A percentile compares a stretch with the other conserved stretches of the same genome.
Evolutionary conservation across 495 filamentous ascomycete species (phyloP).

Genomic region (Xylaria flabelliformis): DNA sequence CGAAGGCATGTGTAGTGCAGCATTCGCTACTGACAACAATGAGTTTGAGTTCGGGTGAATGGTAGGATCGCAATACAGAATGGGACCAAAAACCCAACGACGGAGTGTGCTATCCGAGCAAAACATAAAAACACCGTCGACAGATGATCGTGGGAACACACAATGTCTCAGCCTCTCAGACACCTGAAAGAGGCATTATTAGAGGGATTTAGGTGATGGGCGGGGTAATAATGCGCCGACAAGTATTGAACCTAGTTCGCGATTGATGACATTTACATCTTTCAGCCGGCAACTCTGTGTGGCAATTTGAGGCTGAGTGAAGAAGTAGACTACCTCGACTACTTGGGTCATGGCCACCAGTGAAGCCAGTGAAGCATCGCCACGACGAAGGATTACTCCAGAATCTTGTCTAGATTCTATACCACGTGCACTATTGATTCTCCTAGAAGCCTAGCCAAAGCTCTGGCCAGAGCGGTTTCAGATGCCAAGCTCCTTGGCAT

Average conservation of each 20-base stretch:
- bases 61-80: not conserved
- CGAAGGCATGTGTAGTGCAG: no score
- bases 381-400: not conserved
- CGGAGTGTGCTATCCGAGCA: not conserved
- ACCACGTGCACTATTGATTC: not conserved
- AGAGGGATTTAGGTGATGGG: not conserved
- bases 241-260: not conserved
- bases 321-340: not conserved
- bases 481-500: constrained; percentile 38
- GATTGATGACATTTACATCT: not conserved
- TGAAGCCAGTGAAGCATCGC: not conserved
- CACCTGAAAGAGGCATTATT: not conserved
- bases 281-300: constrained; percentile 1
- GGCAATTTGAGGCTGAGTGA: constrained; percentile 1
- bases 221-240: not conserved
- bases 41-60: not conserved
- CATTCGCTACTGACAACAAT: not conserved
- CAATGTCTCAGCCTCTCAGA: not conserved
- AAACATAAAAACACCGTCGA: not conserved
- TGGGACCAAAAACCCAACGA: not conserved
- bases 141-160: not conserved
- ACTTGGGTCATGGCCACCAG: no score
- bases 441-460: constrained; percentile 6
- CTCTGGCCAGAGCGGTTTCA: constrained; percentile 29
- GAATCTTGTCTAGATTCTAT: not conserved